These are phyloP conservation scores for Phaffia rhodozyma DNA, from an alignment of 1,284 basidiomycete genomes.

Conservation along the genomic window DNA sequence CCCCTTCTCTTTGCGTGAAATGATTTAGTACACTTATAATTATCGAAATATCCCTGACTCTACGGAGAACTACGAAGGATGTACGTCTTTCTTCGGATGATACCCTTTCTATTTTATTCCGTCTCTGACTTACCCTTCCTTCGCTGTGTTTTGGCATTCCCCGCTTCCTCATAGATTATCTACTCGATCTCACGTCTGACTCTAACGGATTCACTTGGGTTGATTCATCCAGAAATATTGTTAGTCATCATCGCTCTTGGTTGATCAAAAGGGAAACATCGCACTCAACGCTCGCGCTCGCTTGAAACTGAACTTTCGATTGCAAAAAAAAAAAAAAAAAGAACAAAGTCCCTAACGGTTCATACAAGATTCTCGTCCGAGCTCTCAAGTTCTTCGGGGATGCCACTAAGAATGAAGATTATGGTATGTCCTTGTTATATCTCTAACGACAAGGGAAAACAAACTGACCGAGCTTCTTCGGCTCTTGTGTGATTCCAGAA, in stretches of 20 bases:
- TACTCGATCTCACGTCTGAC: not conserved
- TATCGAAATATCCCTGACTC: slow-evolving; percentile 34
- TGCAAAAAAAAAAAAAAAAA: too few species aligned
- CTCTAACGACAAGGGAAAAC: not conserved
- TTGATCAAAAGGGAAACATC: too few species aligned
- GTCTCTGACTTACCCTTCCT: slow-evolving; percentile 25
- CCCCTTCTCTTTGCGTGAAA: not conserved
- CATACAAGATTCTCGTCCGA: slow-evolving; percentile 49
- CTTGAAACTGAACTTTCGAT: too few species aligned
- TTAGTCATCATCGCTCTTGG: too few species aligned
- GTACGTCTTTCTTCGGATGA: slow-evolving; percentile 22
- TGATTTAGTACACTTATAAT: slow-evolving; percentile 1
- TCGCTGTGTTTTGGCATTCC: slow-evolving; percentile 25
- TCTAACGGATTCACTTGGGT: slow-evolving; percentile 37
- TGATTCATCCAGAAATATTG: slow-evolving; percentile 28
- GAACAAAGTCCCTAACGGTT: slow-evolving; percentile 46
- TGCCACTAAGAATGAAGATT: slow-evolving; percentile 40
- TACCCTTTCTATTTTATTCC: slow-evolving; percentile 16
- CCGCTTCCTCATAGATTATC: not conserved
- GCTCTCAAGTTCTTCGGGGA: slow-evolving; percentile 50
- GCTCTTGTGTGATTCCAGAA: too few species aligned
- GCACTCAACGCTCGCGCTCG: too few species aligned
- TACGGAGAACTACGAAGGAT: slow-evolving; percentile 35
- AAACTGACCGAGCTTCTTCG: too few species aligned
- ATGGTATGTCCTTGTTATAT: slow-evolving; percentile 21